These are phyloP conservation scores for Oidiodendron maius DNA, from an alignment of 495 filamentous ascomycete genomes.

Conservation along the genomic window DNA sequence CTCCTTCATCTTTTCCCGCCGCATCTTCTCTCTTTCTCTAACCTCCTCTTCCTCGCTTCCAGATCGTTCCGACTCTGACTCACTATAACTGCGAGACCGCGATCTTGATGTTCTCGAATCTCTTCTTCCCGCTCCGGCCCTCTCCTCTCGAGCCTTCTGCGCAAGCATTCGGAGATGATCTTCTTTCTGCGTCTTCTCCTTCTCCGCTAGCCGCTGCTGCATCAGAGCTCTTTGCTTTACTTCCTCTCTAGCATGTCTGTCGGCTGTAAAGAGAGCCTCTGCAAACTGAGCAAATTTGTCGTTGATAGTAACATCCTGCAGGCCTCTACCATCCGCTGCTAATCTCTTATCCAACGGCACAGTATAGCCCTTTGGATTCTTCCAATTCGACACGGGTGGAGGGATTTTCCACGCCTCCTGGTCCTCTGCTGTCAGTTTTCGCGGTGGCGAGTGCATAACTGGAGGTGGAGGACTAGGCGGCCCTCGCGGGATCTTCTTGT, in stretches of 20 bases:
- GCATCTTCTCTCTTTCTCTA: conserved; percentile 69
- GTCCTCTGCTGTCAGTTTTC: conserved; percentile 94
- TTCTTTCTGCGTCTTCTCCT: conserved; percentile 90
- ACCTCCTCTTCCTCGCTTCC: conserved; percentile 67
- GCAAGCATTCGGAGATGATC: conserved; percentile 86
- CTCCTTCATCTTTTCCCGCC: conserved; percentile 72
- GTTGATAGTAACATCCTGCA: conserved; percentile 96
- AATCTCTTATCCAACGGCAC: conserved; percentile 94
- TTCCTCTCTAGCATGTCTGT: conserved; percentile 91
- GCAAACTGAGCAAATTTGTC: conserved; percentile 98
- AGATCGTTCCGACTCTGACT: conserved; percentile 52
- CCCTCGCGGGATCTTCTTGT: conserved; percentile 95
- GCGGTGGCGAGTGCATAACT: conserved; percentile 89
- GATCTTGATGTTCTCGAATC: conserved; percentile 31
- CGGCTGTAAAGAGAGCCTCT: conserved; percentile 88
- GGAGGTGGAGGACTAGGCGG: conserved; percentile 90
- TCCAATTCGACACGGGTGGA: conserved; percentile 95
- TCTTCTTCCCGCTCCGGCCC: conserved; percentile 48
- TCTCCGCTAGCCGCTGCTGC: conserved; percentile 96
- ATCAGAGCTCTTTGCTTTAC: conserved; percentile 87
- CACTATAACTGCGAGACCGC: conserved; percentile 45
- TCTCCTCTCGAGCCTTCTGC: conserved; percentile 83
- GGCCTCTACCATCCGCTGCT: conserved; percentile 87
- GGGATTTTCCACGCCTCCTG: conserved; percentile 97
- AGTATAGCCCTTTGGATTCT: conserved; percentile 98